These are phyloP conservation scores for Botrytis cinerea DNA, from an alignment of 2,329 filamentous ascomycete species.

Conservation along the genomic window DNA sequence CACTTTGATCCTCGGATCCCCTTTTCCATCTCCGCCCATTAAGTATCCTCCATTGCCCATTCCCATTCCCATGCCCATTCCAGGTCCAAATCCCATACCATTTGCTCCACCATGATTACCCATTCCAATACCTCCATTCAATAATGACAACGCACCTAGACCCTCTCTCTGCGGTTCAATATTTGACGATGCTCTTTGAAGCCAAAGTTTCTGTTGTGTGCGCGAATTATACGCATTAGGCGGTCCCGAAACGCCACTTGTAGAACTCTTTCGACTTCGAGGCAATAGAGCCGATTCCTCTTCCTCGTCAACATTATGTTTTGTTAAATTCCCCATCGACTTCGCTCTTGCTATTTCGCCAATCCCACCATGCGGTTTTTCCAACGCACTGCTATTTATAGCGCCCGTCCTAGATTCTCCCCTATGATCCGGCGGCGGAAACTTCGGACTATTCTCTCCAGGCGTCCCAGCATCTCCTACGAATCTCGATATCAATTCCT, in stretches of 20 bases:
- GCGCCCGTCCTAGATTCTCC: slow-evolving; percentile 35
- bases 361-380: slow-evolving; percentile 11
- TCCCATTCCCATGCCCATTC: not conserved
- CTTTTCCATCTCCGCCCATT: slow-evolving; percentile 46
- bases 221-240: slow-evolving; percentile 49
- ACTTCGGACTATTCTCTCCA: slow-evolving; percentile 51
- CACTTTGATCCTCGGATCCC: slow-evolving; percentile 64
- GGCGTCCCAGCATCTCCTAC: slow-evolving; percentile 54
- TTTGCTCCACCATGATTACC: slow-evolving; percentile 29
- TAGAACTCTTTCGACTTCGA: slow-evolving; percentile 40
- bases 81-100: slow-evolving; percentile 14
- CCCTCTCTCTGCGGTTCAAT: slow-evolving; percentile 58
- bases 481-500: slow-evolving; percentile 60
- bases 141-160: slow-evolving; percentile 33
- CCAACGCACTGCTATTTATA: not conserved
- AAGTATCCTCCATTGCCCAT: slow-evolving; percentile 33
- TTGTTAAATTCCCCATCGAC: slow-evolving; percentile 21
- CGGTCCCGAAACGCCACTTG: slow-evolving; percentile 36
- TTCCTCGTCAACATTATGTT: slow-evolving; percentile 41
- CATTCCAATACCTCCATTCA: slow-evolving; percentile 39
- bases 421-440: slow-evolving; percentile 39
- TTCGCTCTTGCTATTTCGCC: slow-evolving; percentile 20
- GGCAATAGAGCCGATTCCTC: slow-evolving; percentile 50
- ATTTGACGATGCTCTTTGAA: slow-evolving; percentile 71
- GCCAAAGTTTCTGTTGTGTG: slow-evolving; percentile 74